Conservation (phyloP, 805 yeast species). For the Kurtzmaniella fragi region DNA sequence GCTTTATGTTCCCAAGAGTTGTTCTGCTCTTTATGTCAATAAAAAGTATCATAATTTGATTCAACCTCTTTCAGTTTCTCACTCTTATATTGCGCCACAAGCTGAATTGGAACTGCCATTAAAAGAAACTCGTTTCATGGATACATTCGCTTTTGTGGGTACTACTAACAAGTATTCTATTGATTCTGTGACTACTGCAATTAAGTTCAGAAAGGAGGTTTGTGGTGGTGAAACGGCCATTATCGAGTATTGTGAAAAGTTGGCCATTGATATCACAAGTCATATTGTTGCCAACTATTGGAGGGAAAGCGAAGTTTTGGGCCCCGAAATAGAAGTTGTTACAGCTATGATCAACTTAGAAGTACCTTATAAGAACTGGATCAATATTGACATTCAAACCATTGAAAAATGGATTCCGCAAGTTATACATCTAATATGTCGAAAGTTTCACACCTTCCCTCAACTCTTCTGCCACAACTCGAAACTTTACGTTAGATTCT, state of each 20-base stretch:
- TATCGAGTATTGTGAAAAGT: neutral
- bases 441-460: conserved; percentile 36
- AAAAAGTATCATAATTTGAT: conserved; percentile 43
- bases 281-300: neutral
- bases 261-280: neutral
- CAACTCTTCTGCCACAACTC: conserved; percentile 40
- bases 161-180: conserved; percentile 43
- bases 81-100: conserved; percentile 34
- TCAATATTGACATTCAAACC: neutral
- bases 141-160: conserved; percentile 48
- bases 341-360: conserved; percentile 43
- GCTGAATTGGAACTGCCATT: conserved; percentile 15
- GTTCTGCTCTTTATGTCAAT: conserved; percentile 55
- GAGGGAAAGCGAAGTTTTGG: conserved; percentile 22
- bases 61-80: conserved; percentile 57
- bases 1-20: conserved; percentile 53
- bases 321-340: conserved; percentile 26
- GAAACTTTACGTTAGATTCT: conserved; percentile 43
- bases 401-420: neutral
- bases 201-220: conserved; percentile 45
- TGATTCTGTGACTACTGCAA: conserved; percentile 41
- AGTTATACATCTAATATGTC: neutral
- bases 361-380: conserved; percentile 20
- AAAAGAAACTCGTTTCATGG: conserved; percentile 32
- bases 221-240: conserved; percentile 61